These are phyloP conservation scores for Candida germanica DNA, from an alignment of 805 yeast genomes.

Conservation along the genomic window DNA sequence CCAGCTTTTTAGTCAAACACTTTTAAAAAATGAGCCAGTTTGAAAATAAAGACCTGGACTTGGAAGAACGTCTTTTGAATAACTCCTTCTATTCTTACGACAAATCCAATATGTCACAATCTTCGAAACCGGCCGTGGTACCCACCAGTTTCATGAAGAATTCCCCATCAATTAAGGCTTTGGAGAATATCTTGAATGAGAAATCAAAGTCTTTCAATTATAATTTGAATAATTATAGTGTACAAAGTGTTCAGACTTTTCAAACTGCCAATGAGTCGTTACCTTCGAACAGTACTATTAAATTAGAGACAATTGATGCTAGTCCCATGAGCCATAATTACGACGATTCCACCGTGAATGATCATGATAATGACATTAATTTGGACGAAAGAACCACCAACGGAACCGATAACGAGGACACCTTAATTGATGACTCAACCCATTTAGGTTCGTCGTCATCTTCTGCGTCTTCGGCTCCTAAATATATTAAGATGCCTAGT, in stretches of 20 bases:
- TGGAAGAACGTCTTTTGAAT: conserved; percentile 32
- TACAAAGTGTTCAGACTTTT: conserved; percentile 10
- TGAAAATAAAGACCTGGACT: conserved; percentile 8
- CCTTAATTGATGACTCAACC: conserved; percentile 20
- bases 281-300: neutral
- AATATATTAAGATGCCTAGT: conserved; percentile 15
- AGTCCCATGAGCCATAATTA: conserved; percentile 10
- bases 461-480: conserved; percentile 1
- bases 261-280: conserved; percentile 12
- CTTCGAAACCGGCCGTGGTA: conserved; percentile 17
- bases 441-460: neutral
- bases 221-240: conserved; percentile 10
- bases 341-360: conserved; percentile 14
- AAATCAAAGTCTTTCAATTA: conserved; percentile 16
- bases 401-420: conserved; percentile 21
- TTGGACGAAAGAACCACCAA: conserved; percentile 3
- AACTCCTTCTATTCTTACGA: conserved; percentile 30
- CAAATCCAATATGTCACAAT: conserved; percentile 1
- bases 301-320: conserved; percentile 5
- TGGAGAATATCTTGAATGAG: conserved; percentile 32
- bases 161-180: conserved; percentile 41
- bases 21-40: conserved; percentile 8
- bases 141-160: conserved; percentile 31
- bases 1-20: neutral
- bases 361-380: neutral